These are phyloP conservation scores for Alternaria sp. DNA, from an alignment of 2,329 filamentous ascomycete species.

Conservation along the genomic window DNA sequence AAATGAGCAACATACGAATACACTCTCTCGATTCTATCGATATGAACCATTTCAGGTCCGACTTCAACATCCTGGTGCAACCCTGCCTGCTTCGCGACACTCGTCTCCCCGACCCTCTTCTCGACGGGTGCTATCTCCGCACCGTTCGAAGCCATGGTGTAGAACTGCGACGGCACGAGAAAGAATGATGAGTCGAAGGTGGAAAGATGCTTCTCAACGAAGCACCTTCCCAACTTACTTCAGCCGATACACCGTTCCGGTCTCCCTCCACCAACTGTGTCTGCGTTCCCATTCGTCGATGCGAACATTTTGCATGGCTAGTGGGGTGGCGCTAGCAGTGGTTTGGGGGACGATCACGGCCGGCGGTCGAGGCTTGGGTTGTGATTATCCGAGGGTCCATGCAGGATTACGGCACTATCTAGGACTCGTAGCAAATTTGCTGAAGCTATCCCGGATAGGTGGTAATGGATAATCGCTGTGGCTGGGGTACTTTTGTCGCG, in stretches of 20 bases:
- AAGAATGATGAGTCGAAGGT: conserved; percentile 20
- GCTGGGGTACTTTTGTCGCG: background rate
- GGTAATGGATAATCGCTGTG: conserved; percentile 8
- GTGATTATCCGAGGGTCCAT: conserved; percentile 8
- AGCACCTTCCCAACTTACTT: conserved; percentile 16
- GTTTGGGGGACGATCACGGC: conserved; percentile 22
- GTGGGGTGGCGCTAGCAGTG: conserved; percentile 37
- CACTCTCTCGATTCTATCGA: conserved; percentile 50
- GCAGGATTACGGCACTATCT: conserved; percentile 8
- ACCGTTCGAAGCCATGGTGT: conserved; percentile 35
- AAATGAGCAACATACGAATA: conserved; percentile 43
- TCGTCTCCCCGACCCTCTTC: conserved; percentile 31
- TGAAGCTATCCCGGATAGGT: conserved; percentile 2
- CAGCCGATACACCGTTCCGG: conserved; percentile 33
- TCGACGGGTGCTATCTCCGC: conserved; percentile 24
- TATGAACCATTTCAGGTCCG: conserved; percentile 43
- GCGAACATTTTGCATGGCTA: conserved; percentile 24
- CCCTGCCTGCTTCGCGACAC: conserved; percentile 35
- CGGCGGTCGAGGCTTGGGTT: conserved; percentile 7
- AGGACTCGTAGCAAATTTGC: conserved; percentile 11
- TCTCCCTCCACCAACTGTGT: conserved; percentile 3
- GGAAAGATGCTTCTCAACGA: background rate
- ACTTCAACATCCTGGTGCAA: conserved; percentile 47
- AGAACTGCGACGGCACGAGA: background rate
- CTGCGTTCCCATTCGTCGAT: conserved; percentile 23